Evolutionary conservation across 192 early-diverging fungal species (phyloP), one percentile per base, ranked within the genome.

Genomic region (Umbelopsis isabellina): DNA sequence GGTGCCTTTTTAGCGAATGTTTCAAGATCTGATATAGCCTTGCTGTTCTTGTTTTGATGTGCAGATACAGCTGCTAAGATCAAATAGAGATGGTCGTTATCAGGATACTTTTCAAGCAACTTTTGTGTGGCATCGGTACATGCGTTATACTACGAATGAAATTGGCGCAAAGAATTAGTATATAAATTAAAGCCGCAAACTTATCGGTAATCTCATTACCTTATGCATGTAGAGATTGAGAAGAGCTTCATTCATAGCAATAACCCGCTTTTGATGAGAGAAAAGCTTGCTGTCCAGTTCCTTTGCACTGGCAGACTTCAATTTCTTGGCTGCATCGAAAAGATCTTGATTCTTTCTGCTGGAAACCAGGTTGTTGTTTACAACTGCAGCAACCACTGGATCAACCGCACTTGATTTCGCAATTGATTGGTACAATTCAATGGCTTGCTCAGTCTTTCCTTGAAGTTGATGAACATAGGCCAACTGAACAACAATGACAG

Each of bases 381-480:
- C 91, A 16, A 92, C 82, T 2, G 86, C 89, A 0, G 79, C 79
- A 16, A 88, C 82, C 10, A 82, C 82, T 6, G 79, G 74, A 71
- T 92, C 89, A 33, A 72, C 70, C n/a, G 75, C 69, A 22, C 86
- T 79, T 30, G 78, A 75, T 16, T 55, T 69, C 13, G 75, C 69
- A 23, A 91, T 75, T 30, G 71, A 76, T 45, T 87, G 73, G 72
- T 90, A 92, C 41, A 91, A 65, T 9, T 91, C 83, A 44, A 66
- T 71, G 20, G 91, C 90, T 51, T 89, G 72, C 0, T 80, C 71
- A 16, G 61, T 67, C 12, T 67, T 70, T 12, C 89, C 89, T 53
- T 87, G 79, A 20, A 89, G 49, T 73, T 92, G 91, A 58, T 87
- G 82, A 48, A 90, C 82, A 65, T 89, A 92, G 20, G 86, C 90